A percentile compares a stretch with the other conserved stretches of the same genome.
Conservation (phyloP, 495 filamentous ascomycete genomes). For the Chaetomium fimeti region DNA sequence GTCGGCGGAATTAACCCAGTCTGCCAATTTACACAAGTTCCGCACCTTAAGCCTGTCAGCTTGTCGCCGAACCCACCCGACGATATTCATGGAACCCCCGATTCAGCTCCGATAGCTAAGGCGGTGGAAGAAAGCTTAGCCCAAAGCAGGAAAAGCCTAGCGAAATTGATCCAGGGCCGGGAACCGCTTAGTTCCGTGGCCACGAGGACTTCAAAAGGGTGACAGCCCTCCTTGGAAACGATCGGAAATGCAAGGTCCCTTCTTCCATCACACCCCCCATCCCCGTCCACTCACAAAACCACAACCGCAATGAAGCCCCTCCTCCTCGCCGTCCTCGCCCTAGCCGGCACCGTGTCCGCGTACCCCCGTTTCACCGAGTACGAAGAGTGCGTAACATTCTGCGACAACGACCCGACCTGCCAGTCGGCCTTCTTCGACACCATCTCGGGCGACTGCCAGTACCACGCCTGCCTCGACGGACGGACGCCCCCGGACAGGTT, state of each 20-base stretch:
- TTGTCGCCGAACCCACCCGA: neutral
- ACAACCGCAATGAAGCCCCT: neutral
- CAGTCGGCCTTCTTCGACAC: neutral
- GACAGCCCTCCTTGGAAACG: neutral
- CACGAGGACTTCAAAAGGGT: neutral
- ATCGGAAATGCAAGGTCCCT: neutral
- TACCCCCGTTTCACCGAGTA: neutral
- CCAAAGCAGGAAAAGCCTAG: neutral
- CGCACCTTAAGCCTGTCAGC: neutral
- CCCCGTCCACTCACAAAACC: neutral
- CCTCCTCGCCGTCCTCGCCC: neutral
- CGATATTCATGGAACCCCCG: neutral
- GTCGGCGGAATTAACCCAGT: neutral
- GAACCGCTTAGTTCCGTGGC: neutral
- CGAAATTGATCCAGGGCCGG: neutral
- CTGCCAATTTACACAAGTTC: neutral
- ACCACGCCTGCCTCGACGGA: neutral
- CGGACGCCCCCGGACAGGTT: neutral
- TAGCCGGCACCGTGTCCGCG: neutral
- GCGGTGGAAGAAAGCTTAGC: conserved; percentile 1
- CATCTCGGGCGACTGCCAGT: conserved; percentile 4
- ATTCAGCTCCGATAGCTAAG: neutral
- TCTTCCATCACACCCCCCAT: neutral
- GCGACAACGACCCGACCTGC: neutral
- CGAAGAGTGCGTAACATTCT: neutral